Conservation (phyloP, 1,284 basidiomycete species). For the Schizophyllum commune region DNA sequence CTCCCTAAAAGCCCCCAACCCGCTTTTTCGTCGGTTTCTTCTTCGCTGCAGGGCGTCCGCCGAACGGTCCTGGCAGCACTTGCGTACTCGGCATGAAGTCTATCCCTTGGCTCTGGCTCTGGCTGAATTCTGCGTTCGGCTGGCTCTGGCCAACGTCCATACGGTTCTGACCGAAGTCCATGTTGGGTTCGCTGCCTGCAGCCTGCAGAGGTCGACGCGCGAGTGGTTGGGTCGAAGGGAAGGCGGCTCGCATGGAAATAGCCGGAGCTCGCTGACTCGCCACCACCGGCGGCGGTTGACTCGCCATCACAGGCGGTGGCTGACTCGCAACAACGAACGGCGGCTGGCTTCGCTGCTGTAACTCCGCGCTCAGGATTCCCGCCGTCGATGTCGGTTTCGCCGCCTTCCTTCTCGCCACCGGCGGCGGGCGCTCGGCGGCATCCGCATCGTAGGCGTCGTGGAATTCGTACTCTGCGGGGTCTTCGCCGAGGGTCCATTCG, state of each 20-base stretch:
- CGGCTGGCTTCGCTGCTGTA: neutral
- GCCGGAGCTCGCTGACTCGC: too few species aligned
- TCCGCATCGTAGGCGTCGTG: slow-evolving; percentile 43
- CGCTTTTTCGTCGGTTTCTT: slow-evolving; percentile 64
- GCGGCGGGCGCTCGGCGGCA: neutral
- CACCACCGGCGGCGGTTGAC: too few species aligned
- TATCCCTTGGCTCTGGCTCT: slow-evolving; percentile 29
- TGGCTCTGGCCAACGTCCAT: slow-evolving; percentile 11
- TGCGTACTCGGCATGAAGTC: slow-evolving; percentile 56
- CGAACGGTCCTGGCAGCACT: slow-evolving; percentile 61
- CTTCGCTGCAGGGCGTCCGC: slow-evolving; percentile 46
- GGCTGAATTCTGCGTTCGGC: slow-evolving; percentile 9
- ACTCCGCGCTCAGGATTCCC: neutral
- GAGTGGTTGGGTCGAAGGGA: too few species aligned
- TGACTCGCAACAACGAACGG: neutral
- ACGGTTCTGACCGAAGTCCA: slow-evolving; percentile 5
- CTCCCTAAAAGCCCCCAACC: slow-evolving; percentile 70
- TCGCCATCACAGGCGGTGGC: neutral
- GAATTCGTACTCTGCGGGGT: slow-evolving; percentile 44
- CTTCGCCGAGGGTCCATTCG: slow-evolving; percentile 55
- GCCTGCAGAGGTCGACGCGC: neutral
- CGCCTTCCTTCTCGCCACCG: neutral
- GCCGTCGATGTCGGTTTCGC: neutral
- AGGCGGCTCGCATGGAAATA: too few species aligned
- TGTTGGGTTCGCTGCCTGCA: neutral